Percentiles rank a stretch among this genome's conserved stretches.
These are phyloP conservation scores for Melaleuca quinquenervia DNA, from an alignment of 345 rosid species.

Conservation along the genomic window DNA sequence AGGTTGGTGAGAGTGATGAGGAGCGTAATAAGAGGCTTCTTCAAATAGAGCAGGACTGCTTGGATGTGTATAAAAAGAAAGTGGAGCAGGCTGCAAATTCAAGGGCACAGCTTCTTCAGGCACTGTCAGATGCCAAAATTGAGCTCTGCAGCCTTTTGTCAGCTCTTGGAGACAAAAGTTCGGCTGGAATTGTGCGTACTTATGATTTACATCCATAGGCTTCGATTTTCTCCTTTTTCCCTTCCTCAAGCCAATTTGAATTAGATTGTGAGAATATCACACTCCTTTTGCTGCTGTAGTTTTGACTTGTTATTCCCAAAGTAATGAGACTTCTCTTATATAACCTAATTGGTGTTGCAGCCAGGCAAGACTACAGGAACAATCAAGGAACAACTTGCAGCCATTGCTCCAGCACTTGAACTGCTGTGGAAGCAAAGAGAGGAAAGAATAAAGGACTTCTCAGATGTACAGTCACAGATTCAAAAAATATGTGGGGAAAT, in stretches of 20 bases:
- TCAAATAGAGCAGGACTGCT: slow-evolving; percentile 80
- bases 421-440: slow-evolving; percentile 89
- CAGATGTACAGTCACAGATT: slow-evolving; percentile 76
- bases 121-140: slow-evolving; percentile 72
- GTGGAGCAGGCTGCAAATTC: slow-evolving; percentile 77
- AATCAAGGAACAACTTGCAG: slow-evolving; percentile 89
- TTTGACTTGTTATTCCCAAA: neutral
- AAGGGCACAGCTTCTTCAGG: slow-evolving; percentile 77
- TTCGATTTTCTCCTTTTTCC: neutral
- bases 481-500: slow-evolving; percentile 87
- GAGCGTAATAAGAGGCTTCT: slow-evolving; percentile 89
- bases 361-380: slow-evolving; percentile 75
- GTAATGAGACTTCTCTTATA: neutral
- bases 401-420: slow-evolving; percentile 85
- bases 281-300: neutral
- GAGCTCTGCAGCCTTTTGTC: slow-evolving; percentile 69
- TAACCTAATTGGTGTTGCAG: slow-evolving; percentile 23
- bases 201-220: neutral
- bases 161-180: slow-evolving; percentile 75
- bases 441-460: slow-evolving; percentile 69
- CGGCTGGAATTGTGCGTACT: slow-evolving; percentile 52
- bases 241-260: neutral
- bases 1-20: slow-evolving; percentile 95
- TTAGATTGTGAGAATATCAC: neutral
- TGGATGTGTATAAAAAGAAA: slow-evolving; percentile 88